Evolutionary conservation across 1,284 basidiomycete genomes (phyloP), one percentile per base, ranked within the genome.

Genomic region (Naganishia cerealis): DNA sequence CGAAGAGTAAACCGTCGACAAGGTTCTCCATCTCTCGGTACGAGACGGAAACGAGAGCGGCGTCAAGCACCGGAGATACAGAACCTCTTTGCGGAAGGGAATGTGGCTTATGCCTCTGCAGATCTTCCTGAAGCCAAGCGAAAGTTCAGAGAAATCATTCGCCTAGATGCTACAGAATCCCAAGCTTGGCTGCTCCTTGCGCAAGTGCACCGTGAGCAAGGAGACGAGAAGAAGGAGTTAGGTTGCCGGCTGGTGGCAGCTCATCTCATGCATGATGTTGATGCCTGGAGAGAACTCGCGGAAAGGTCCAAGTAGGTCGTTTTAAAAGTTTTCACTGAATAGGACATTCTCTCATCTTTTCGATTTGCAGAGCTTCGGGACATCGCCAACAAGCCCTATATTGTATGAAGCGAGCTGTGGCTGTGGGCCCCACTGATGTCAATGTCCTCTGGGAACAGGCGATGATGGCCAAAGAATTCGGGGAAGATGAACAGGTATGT

Each of bases 381-480:
- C 87, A 87, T 69, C 84, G 86, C 54, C 88, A 92, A 66, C 93
- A 98, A 79, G 91, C 93, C 0, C 81, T 96, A 36, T 97, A 98
- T 77, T 98, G 95, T 76, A 90, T 91, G 74, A 85, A 89, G 0
- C 94, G 97, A 76, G 87, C 91, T 0, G 87, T 90, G 75, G 88
- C 85, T 71, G 83, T 90, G 33, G 89, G 94, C 75, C 88, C 90
- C 6, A 83, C 84, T 5, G 94, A 97, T 71, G 85, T 92, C 10
- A 88, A 90, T 69, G 89, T 90, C 1, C 85, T 95, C 29, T 97
- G 92, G 92, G 93, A 98, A 73, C 87, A 93, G 2, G 92, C 94
- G 0, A 83, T 86, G 3, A 84, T 97, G 7, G 88, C 93, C 6
- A 88, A 89, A 72, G 87, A 91, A 71, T 85, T 89, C 38, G 88